phyloP scores from a whole-genome alignment of 2,329 filamentous ascomycete species.

The Ceratocystis harringtonii region DNA sequence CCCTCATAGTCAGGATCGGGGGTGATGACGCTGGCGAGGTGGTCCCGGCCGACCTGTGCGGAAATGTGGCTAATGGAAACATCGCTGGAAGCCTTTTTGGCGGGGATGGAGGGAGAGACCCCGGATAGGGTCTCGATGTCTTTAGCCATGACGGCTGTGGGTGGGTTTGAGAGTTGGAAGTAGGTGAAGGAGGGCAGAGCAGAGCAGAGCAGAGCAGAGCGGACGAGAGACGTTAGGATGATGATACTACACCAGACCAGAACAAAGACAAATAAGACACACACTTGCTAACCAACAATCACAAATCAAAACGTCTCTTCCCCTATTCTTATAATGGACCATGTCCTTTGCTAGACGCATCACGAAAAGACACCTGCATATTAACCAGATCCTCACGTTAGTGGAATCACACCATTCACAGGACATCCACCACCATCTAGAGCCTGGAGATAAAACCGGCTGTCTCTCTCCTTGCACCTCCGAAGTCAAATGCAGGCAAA shows the following conservation, averaged over 20 bases:
- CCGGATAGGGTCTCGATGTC: constrained; percentile 11
- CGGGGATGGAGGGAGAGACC: not conserved
- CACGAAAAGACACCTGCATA: no score
- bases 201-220: not conserved
- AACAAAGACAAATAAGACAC: not conserved
- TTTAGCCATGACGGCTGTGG: constrained; percentile 3
- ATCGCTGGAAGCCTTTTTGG: not conserved
- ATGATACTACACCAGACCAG: not conserved
- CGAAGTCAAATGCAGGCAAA: no score
- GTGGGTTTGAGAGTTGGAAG: not conserved
- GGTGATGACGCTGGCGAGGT: constrained; percentile 19
- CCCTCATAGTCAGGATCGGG: constrained; percentile 28
- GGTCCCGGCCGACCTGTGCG: constrained; percentile 4
- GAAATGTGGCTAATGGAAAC: constrained; percentile 8
- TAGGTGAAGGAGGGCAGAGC: not conserved
- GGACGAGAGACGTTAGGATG: not conserved
- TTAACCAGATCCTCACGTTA: no score
- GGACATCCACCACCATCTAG: no score
- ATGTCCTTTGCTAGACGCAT: no score
- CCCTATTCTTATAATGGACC: no score
- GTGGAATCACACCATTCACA: no score
- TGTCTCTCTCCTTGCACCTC: no score
- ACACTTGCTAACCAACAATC: no score
- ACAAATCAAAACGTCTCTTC: no score
- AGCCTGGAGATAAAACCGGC: no score